A percentile compares a stretch with the other conserved stretches of the same genome.
These are phyloP conservation scores for Sarocladium oryzae DNA, from an alignment of 2,329 filamentous ascomycete species.

Conservation along the genomic window DNA sequence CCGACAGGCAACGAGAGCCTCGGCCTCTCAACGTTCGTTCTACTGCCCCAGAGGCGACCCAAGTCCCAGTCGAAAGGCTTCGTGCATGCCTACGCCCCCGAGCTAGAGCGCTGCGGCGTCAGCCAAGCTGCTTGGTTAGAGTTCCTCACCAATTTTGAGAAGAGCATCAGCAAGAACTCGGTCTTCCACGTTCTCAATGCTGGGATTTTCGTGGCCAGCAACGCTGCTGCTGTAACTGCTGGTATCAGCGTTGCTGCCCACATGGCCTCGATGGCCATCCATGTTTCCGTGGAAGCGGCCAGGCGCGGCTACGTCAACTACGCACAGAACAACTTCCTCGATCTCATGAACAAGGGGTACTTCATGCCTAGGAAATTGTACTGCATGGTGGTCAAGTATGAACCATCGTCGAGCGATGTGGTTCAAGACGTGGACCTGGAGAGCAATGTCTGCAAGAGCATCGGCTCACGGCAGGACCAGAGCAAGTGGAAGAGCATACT, in stretches of 20 bases:
- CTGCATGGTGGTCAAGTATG: constrained; percentile 2
- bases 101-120: neutral
- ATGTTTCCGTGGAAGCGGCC: neutral
- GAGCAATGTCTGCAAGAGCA: constrained; percentile 3
- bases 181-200: constrained; percentile 3
- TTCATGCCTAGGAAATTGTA: constrained; percentile 1
- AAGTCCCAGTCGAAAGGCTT: constrained; percentile 2
- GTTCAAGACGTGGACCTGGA: neutral
- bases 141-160: neutral
- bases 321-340: neutral
- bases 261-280: constrained; percentile 5
- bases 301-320: neutral
- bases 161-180: neutral
- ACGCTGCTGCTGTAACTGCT: neutral
- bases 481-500: constrained; percentile 4
- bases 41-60: constrained; percentile 1
- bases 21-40: neutral
- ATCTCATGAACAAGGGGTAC: constrained; percentile 2
- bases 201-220: constrained; percentile 3
- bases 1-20: neutral
- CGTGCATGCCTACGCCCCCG: constrained; percentile 4
- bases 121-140: neutral
- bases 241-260: neutral
- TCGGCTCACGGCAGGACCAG: constrained; percentile 8
- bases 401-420: neutral